Base-by-base conservation (phyloP, 2,329 filamentous ascomycete species). In the Colletotrichum orchidophilum region DNA sequence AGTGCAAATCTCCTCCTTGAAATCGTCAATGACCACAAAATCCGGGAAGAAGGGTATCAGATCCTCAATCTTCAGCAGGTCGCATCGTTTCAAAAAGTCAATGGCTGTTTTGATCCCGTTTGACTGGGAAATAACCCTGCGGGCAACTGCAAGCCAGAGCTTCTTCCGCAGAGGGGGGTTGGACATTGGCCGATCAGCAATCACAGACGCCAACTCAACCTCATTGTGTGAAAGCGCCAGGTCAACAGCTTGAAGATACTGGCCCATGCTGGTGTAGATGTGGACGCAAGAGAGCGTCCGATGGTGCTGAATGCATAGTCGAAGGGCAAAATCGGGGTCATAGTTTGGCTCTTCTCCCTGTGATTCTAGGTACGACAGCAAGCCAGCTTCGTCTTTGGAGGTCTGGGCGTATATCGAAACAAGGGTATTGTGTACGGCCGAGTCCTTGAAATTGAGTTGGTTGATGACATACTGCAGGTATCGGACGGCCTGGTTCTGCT, bases 1-100 rank as follows among this genome's bases (percentile, higher is more conserved):
- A 0, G 90, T 87, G 83, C 96, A 99, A 46, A 99, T 98, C 80
- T 99, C 96, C 74, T 98, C 95, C 79, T 98, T 98, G 87, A 99
- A 99, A 81, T 98, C 96, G 79, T 99, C 96, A 73, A 99, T 98
- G 62, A 98, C 93, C 27, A 98, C 95, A 79, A 99, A 99, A 80
- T 99, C 96, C 0, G 96, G 96, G 83, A 99, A 99, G 85, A 99
- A 98, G 0, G 96, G 96, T 50, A 99, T 98, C 33, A 99, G 84
- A 77, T 99, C 96, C 83, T 99, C 96, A 74, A 99, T 99, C 73
- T 93, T 92, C 59, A 99, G 89, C 13, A 98, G 87, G 72, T 98
- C 95, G 80, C 96, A 98, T 11, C 94, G 92, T 75, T 94, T 94
- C 13, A 98, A 87, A 78, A 99, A 98, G 73, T 97, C 94, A 75